Percentiles rank a stretch among this genome's conserved stretches.
These are phyloP conservation scores for Ceratocystiopsis sp. DNA, from an alignment of 2,329 filamentous ascomycete genomes.

Conservation along the genomic window DNA sequence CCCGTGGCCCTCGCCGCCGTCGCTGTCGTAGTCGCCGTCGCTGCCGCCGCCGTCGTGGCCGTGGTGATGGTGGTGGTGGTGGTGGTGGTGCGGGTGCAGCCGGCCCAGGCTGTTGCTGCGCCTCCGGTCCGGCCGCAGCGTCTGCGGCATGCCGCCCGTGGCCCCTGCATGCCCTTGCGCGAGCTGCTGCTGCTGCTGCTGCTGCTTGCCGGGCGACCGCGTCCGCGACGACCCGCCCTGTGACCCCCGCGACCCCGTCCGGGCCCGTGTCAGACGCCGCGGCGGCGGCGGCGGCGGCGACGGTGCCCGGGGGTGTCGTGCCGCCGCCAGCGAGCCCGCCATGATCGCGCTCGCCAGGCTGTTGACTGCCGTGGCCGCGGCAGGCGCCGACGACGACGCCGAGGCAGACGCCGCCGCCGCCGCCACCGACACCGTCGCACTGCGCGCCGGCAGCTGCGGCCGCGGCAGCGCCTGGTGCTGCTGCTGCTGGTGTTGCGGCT, in stretches of 20 bases:
- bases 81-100: slow-evolving; percentile 48
- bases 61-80: slow-evolving; percentile 31
- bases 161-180: slow-evolving; percentile 21
- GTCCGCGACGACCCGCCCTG: no score
- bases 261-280: slow-evolving; percentile 9
- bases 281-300: slow-evolving; percentile 10
- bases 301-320: slow-evolving; percentile 29
- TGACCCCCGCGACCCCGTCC: no score
- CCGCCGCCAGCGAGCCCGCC: slow-evolving; percentile 54
- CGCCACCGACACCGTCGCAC: neutral
- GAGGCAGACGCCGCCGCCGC: neutral
- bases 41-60: slow-evolving; percentile 1
- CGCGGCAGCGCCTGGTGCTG: neutral
- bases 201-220: slow-evolving; percentile 2
- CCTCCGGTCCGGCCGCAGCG: slow-evolving; percentile 8
- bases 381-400: slow-evolving; percentile 1
- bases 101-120: slow-evolving; percentile 21
- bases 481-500: no score
- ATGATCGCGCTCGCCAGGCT: slow-evolving; percentile 59
- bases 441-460: no score
- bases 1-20: slow-evolving; percentile 8
- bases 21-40: neutral
- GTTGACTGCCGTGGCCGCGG: slow-evolving; percentile 30
- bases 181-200: slow-evolving; percentile 5
- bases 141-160: slow-evolving; percentile 14